Evolutionary conservation across 345 rosid genomes (phyloP), one percentile per base, ranked within the genome.

Genomic region (Lepidium africanum): DNA sequence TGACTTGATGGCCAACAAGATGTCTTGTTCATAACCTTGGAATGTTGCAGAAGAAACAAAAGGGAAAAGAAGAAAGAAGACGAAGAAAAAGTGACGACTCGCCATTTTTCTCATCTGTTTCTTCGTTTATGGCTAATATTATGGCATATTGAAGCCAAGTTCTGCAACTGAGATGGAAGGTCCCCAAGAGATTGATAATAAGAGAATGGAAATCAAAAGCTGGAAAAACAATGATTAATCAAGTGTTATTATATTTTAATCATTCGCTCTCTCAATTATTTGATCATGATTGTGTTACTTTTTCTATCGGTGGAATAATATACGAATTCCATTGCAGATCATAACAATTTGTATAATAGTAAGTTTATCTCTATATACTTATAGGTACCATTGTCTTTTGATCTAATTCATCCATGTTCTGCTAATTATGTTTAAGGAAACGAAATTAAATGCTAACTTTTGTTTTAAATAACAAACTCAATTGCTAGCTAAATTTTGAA

Each of bases 1-100:
- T 30, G 85, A 77, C 78, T 85, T 93, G 14, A 93, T 79, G 9
- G 75, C 67, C 3, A 90, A 63, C 52, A 93, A 80, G 56, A 78
- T 53, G 23, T 83, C 80, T 33, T 80, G 70, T 54, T 90, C 98
- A 36, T 61, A 73, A 42, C 37, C 35, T 65, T 30, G 66, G 15
- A 70, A 7, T 16, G 55, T 42, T 4, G 67, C 66, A 61, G 51
- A 80, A 63, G 81, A 80, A 62, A 74, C 79, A 38, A 72, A 76
- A 76, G 83, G 43, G 75, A 74, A 80, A 59, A 88, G 72, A 63
- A 62, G 70, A 46, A 86, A 65, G 76, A 85, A 71, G 58, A 71
- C 61, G 71, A 86, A 71, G 67, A 84, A 65, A 78, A 80, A 52
- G 10, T 52, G 47, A 54, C 79, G 51, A 38, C 14, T 58, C 10